Base-by-base conservation (phyloP, 768 basidiomycete genomes). In the Hypholoma fasciculare region DNA sequence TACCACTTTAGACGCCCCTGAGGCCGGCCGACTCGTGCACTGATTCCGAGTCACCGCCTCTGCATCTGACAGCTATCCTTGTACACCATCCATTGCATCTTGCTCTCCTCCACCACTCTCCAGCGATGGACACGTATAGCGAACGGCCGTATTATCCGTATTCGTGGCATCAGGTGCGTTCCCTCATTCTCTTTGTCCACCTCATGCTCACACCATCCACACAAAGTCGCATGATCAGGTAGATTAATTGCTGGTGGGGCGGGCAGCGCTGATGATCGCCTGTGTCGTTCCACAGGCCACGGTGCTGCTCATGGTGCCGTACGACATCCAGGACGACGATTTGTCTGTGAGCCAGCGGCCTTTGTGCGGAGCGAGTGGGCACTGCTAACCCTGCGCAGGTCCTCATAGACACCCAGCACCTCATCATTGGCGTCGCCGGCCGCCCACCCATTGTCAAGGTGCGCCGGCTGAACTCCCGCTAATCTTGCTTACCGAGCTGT, bases 191-290 rank as follows among this genome's bases (percentile, higher is more conserved):
- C 46, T 23, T 23, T 7, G 20, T 8, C 46, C 46, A 58, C 30
- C 30, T 34, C 30, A 9, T 34, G 30, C 54, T 59, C 36, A 62
- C 60, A 36, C 38, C 40, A 49, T 68, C 60, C 66, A 59, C 20
- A 8, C 43, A 20, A 27, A 93, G 91, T 92, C 91, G 61, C 91
- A 93, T 81, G 91, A 93, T 80, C 91, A 93, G 85, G 91, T 87
- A 77, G 61, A 65, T 68, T 55, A 48, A 27, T 7, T 27, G 8
- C 48, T 49, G 7, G 48, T 34, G 30, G 30, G 9, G 6, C 30
- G 40, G n/a, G 20, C 17, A 13, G 13, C 11, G 19, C 20, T 63
- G 57, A 63, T 65, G 61, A 64, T 61, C 20, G n/a, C 30, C 14
- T 43, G n/a, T 55, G 1, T 20, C 27, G 27, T 49, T 44, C 12